A percentile compares a stretch with the other conserved stretches of the same genome.
phyloP scores from a whole-genome alignment of 1,139 yeast species.

The Hanseniaspora gamundiae region DNA sequence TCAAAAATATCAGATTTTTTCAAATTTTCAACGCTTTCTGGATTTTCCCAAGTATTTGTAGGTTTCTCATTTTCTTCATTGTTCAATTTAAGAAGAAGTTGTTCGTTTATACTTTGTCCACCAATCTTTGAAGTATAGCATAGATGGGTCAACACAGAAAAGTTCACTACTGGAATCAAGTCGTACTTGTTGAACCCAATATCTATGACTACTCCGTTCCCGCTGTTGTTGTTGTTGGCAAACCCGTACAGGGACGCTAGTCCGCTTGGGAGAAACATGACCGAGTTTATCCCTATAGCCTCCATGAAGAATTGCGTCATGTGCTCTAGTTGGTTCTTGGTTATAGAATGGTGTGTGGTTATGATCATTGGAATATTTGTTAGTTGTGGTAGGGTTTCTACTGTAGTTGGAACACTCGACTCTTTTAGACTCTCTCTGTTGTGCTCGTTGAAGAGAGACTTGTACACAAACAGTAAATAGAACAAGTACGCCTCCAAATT shows the following conservation, averaged over 20 bases:
- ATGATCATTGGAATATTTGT: constrained; percentile 43
- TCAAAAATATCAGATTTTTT: constrained; percentile 70
- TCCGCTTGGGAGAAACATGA: constrained; percentile 56
- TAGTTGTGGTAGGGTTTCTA: constrained; percentile 21
- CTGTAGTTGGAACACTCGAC: constrained; percentile 34
- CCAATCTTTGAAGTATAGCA: constrained; percentile 44
- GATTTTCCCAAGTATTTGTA: constrained; percentile 29
- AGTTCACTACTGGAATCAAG: constrained; percentile 66
- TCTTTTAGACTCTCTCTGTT: constrained; percentile 14
- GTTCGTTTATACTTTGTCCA: constrained; percentile 47
- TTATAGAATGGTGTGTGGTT: constrained; percentile 58
- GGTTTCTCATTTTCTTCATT: too few species aligned
- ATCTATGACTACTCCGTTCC: constrained; percentile 61
- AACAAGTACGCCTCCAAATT: constrained; percentile 62
- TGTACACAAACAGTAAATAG: constrained; percentile 48
- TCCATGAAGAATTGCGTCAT: constrained; percentile 72
- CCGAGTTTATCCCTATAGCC: constrained; percentile 57
- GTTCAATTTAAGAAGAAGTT: constrained; percentile 28
- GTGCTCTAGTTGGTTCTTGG: constrained; percentile 50
- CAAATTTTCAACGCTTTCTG: constrained; percentile 56
- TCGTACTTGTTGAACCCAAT: constrained; percentile 69
- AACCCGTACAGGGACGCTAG: constrained; percentile 68
- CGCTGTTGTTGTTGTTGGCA: constrained; percentile 38
- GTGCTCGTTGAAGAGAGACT: constrained; percentile 34
- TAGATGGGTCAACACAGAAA: constrained; percentile 46